Conservation (phyloP, 1,139 yeast species). For the Magnusiomyces clavatus region DNA sequence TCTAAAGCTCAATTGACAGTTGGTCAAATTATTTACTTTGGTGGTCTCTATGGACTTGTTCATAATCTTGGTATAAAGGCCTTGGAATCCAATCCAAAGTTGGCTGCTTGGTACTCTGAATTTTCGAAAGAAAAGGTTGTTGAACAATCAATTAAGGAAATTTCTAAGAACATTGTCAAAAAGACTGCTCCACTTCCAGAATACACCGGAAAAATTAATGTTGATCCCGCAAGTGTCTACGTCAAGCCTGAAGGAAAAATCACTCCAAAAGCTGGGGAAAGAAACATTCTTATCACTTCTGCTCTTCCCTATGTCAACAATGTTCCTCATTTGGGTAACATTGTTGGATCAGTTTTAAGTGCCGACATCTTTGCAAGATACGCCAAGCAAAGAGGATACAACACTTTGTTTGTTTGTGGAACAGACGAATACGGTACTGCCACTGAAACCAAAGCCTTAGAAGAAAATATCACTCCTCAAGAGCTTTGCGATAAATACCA, state of each 20-base stretch:
- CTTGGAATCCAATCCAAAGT: conserved; percentile 2
- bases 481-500: conserved; percentile 88
- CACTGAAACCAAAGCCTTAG: conserved; percentile 95
- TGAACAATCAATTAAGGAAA: conserved; percentile 16
- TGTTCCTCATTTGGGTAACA: conserved; percentile 97
- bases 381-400: conserved; percentile 81
- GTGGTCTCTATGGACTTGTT: conserved; percentile 14
- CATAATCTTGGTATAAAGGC: conserved; percentile 11
- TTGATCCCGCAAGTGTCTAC: conserved; percentile 27
- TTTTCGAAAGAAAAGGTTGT: conserved; percentile 16
- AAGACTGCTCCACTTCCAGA: conserved; percentile 31
- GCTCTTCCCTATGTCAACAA: conserved; percentile 97
- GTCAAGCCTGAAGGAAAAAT: conserved; percentile 25
- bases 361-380: conserved; percentile 94
- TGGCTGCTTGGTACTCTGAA: conserved; percentile 11
- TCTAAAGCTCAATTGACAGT: conserved; percentile 24
- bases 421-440: conserved; percentile 99
- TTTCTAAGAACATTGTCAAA: conserved; percentile 7
- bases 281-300: conserved; percentile 83
- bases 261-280: conserved; percentile 57
- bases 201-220: conserved; percentile 50
- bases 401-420: conserved; percentile 83
- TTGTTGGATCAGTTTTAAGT: conserved; percentile 86
- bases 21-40: conserved; percentile 16
- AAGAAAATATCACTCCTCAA: conserved; percentile 81